Evolutionary conservation across 192 early-diverging fungal species (phyloP).

Genomic region (Podila epigama): DNA sequence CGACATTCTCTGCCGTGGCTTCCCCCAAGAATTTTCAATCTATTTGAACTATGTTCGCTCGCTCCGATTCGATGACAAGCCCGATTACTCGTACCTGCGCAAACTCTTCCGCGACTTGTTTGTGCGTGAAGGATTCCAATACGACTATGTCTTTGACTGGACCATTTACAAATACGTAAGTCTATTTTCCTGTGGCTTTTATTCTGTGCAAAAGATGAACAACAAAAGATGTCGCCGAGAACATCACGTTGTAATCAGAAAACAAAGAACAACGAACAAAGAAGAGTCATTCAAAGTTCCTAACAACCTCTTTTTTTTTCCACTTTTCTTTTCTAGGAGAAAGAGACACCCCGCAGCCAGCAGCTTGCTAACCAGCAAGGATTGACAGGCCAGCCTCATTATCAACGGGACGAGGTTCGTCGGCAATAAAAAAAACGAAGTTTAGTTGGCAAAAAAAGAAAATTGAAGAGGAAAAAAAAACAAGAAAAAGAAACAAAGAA

Average conservation of each 20-base stretch:
- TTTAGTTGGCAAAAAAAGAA: too few species aligned
- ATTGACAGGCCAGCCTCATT: conserved; percentile 3
- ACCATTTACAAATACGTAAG: conserved; percentile 76
- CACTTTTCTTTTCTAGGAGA: conserved; percentile 20
- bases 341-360: conserved; percentile 41
- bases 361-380: conserved; percentile 21
- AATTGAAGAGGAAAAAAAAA: too few species aligned
- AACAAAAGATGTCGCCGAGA: too few species aligned
- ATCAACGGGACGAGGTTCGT: neutral
- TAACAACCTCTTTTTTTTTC: neutral
- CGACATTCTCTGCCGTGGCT: conserved; percentile 82
- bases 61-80: conserved; percentile 90
- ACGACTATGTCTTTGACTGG: conserved; percentile 94
- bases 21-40: conserved; percentile 86
- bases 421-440: neutral
- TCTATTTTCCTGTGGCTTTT: neutral
- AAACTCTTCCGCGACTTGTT: conserved; percentile 87
- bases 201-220: too few species aligned
- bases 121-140: conserved; percentile 81
- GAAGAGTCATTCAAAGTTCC: neutral
- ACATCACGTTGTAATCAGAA: too few species aligned
- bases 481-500: too few species aligned
- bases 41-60: conserved; percentile 89
- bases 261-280: too few species aligned
- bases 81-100: conserved; percentile 90